Percentiles rank a stretch among this genome's conserved stretches.
phyloP scores from a whole-genome alignment of 2,329 filamentous ascomycete genomes.

The Elsinoe australis region DNA sequence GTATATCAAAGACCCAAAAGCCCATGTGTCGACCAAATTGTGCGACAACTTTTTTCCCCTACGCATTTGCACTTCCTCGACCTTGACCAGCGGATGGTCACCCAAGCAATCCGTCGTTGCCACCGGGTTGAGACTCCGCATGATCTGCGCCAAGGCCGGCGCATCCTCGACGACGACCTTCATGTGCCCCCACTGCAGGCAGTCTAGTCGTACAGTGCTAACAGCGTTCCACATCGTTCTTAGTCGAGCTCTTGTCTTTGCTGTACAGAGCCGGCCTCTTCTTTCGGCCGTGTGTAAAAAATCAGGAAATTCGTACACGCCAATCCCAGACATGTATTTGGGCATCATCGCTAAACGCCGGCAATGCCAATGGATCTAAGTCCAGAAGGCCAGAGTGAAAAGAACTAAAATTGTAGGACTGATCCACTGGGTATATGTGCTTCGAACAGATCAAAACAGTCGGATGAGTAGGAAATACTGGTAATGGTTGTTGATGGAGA shows the following conservation, averaged over 20 bases:
- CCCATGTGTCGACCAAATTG: slow-evolving; percentile 10
- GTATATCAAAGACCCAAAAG: slow-evolving; percentile 9
- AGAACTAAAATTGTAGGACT: slow-evolving; percentile 3
- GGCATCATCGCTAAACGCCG: no score
- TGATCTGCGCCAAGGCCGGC: slow-evolving; percentile 1
- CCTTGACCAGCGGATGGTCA: not conserved
- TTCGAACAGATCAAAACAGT: slow-evolving; percentile 1
- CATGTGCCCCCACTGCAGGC: no score
- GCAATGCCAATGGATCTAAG: slow-evolving; percentile 13
- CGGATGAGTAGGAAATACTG: not conserved
- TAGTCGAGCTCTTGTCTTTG: no score
- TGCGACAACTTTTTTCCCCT: not conserved
- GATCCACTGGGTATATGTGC: slow-evolving; percentile 18
- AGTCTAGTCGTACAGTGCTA: no score
- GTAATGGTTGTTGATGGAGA: not conserved
- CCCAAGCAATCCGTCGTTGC: not conserved
- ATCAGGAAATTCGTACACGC: slow-evolving; percentile 13
- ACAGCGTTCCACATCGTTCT: no score
- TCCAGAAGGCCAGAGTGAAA: slow-evolving; percentile 1
- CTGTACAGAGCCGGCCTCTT: no score
- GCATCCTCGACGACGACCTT: not conserved
- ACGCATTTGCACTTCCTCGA: not conserved
- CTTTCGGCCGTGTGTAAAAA: no score
- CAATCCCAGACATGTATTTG: no score
- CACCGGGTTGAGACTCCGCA: slow-evolving; percentile 2